Conservation (phyloP, 2,329 filamentous ascomycete genomes). For the Gremmenia infestans region DNA sequence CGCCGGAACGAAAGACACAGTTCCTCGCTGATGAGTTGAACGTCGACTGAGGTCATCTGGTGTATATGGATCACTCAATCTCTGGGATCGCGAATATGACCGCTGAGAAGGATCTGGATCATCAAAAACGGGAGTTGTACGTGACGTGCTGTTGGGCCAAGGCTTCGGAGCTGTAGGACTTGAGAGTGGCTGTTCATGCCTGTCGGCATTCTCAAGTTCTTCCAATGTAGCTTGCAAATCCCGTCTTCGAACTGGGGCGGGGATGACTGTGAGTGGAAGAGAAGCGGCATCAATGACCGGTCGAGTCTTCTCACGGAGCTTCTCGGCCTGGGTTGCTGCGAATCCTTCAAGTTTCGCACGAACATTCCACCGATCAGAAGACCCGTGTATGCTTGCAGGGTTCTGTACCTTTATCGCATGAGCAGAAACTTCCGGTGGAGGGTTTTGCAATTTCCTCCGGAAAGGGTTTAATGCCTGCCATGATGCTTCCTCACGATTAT, state of each 20-base stretch:
- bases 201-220: constrained; percentile 33
- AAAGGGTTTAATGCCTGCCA: constrained; percentile 29
- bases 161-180: not conserved
- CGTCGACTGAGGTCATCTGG: constrained; percentile 20
- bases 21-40: constrained; percentile 26
- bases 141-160: not conserved
- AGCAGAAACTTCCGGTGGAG: constrained; percentile 30
- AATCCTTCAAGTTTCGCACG: constrained; percentile 55
- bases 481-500: constrained; percentile 4
- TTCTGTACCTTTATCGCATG: constrained; percentile 19
- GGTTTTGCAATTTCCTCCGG: constrained; percentile 21
- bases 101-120: not conserved
- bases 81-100: constrained; percentile 6
- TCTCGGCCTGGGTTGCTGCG: constrained; percentile 55
- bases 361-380: constrained; percentile 47
- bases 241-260: constrained; percentile 54
- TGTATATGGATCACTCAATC: constrained; percentile 25
- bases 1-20: constrained; percentile 24
- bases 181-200: not conserved
- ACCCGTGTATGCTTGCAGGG: constrained; percentile 12
- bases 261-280: constrained; percentile 56
- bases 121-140: not conserved
- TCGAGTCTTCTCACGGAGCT: constrained; percentile 50
- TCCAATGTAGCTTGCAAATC: constrained; percentile 53
- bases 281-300: constrained; percentile 50